A percentile compares a stretch with the other conserved stretches of the same genome.
Conservation (phyloP, 1,139 yeast genomes). For the Taphrina flavorubra region DNA sequence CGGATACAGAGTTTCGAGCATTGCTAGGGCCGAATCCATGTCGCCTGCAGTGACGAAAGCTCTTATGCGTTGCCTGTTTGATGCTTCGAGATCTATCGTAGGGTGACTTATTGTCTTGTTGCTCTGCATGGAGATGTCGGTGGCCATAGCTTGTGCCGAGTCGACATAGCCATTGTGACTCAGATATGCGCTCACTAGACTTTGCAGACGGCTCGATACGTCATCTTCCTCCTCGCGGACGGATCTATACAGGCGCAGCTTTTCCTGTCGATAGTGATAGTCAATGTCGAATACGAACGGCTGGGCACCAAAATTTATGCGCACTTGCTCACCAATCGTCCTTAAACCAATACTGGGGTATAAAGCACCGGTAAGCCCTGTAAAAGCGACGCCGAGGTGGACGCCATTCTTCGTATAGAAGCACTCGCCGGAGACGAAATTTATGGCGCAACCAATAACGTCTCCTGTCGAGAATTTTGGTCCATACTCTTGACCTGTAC, state of each 20-base stretch:
- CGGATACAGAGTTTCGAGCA: slow-evolving; percentile 58
- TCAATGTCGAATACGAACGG: slow-evolving; percentile 76
- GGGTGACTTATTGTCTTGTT: slow-evolving; percentile 45
- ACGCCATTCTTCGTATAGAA: slow-evolving; percentile 87
- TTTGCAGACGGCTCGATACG: slow-evolving; percentile 33
- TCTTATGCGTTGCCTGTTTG: slow-evolving; percentile 62
- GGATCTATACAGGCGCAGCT: slow-evolving; percentile 31
- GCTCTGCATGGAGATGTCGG: slow-evolving; percentile 53
- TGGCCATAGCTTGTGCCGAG: slow-evolving; percentile 66
- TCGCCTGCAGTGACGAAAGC: slow-evolving; percentile 57
- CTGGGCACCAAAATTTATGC: slow-evolving; percentile 72
- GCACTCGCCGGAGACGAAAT: slow-evolving; percentile 66
- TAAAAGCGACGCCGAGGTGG: slow-evolving; percentile 61
- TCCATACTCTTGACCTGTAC: slow-evolving; percentile 55
- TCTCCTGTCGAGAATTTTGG: slow-evolving; percentile 64
- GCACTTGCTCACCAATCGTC: slow-evolving; percentile 57
- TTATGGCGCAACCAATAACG: slow-evolving; percentile 82
- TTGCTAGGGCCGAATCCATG: slow-evolving; percentile 58
- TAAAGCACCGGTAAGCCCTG: slow-evolving; percentile 53
- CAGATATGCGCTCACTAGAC: slow-evolving; percentile 69
- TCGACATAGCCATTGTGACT: slow-evolving; percentile 74
- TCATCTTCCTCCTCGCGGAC: slow-evolving; percentile 41
- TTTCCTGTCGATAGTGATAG: slow-evolving; percentile 59
- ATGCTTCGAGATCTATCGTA: slow-evolving; percentile 50
- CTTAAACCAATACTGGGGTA: slow-evolving; percentile 62